These are phyloP conservation scores for Zarea fungicola DNA, from an alignment of 2,329 filamentous ascomycete genomes.

Conservation along the genomic window DNA sequence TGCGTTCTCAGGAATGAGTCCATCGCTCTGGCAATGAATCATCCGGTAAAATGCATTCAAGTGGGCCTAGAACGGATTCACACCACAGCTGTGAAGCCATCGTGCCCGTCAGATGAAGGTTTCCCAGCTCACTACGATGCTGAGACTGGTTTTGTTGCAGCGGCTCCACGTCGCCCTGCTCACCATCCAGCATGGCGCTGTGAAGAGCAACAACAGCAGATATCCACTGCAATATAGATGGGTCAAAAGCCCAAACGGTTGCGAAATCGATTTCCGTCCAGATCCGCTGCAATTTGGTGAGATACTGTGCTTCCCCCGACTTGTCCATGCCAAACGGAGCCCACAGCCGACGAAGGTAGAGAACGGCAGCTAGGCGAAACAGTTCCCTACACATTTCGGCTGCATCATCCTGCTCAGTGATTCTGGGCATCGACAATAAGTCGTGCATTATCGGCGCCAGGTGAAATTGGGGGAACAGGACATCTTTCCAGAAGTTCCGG, in stretches of 20 bases:
- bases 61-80: neutral
- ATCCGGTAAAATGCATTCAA: neutral
- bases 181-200: neutral
- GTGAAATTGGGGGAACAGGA: slow-evolving; percentile 1
- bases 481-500: neutral
- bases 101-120: too few relatives aligned
- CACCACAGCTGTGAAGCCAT: too few relatives aligned
- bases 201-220: neutral
- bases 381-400: neutral
- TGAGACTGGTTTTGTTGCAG: too few relatives aligned
- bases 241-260: neutral
- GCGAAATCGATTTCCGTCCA: neutral
- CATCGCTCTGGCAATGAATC: too few relatives aligned
- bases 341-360: neutral
- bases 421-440: neutral
- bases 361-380: neutral
- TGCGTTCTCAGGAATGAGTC: too few relatives aligned
- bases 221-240: neutral
- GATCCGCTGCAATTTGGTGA: neutral
- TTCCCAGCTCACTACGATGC: too few relatives aligned
- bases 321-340: slow-evolving; percentile 1
- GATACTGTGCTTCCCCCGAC: neutral
- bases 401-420: too few relatives aligned
- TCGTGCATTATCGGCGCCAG: neutral
- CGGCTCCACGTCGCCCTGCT: too few relatives aligned